Conservation (phyloP, 306 rosid species). For the Cicer chorassanicum region DNA sequence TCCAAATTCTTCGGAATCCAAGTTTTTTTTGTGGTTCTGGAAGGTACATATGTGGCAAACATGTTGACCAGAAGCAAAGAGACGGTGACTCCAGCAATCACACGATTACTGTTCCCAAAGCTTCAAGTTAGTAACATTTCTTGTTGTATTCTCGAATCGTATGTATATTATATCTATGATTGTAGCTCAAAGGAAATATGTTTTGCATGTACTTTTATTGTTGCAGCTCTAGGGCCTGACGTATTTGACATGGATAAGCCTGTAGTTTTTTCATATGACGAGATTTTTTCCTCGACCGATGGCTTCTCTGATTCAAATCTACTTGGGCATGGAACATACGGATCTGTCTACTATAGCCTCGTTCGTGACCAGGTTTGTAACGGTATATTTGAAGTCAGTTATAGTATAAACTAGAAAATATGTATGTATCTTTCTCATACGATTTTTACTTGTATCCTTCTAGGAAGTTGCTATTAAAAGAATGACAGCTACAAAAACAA, state of each 20-base stretch:
- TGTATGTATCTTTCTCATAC: conserved; percentile 26
- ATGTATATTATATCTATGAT: conserved; percentile 25
- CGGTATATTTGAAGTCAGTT: conserved; percentile 33
- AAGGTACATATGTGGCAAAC: conserved; percentile 71
- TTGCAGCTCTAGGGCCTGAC: conserved; percentile 72
- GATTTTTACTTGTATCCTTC: conserved; percentile 43
- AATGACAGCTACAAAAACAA: conserved; percentile 94
- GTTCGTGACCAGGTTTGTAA: conserved; percentile 81
- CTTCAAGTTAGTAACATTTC: conserved; percentile 52
- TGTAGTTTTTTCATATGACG: conserved; percentile 77
- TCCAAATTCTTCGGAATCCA: conserved; percentile 86
- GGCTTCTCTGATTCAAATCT: conserved; percentile 90
- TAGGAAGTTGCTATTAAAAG: conserved; percentile 97
- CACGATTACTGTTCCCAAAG: conserved; percentile 71
- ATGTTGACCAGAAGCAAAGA: conserved; percentile 70
- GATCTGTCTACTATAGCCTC: conserved; percentile 84
- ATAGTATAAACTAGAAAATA: not conserved
- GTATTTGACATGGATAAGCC: conserved; percentile 85
- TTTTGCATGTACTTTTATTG: conserved; percentile 5
- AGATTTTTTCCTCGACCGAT: conserved; percentile 71
- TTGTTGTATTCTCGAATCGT: conserved; percentile 9
- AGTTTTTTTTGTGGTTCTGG: conserved; percentile 92
- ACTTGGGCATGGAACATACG: conserved; percentile 95
- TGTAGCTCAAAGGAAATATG: conserved; percentile 11
- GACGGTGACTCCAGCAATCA: conserved; percentile 66